These are phyloP conservation scores for Blastobotrys parvus DNA, from an alignment of 805 yeast species.

Conservation along the genomic window DNA sequence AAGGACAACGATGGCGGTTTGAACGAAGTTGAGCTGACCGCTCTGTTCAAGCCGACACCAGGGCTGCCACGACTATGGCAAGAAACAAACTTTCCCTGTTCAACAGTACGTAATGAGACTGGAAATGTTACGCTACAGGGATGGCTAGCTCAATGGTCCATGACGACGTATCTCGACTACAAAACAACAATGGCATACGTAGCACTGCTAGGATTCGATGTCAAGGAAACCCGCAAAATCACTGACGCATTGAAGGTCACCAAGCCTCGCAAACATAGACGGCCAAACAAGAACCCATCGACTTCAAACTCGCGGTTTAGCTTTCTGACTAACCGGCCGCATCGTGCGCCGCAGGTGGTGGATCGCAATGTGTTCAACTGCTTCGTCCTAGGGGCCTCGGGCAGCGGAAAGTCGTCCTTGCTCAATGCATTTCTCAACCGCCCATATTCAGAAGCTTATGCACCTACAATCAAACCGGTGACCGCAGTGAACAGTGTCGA, in stretches of 20 bases:
- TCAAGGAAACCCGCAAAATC: conserved; percentile 24
- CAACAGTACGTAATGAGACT: conserved; percentile 83
- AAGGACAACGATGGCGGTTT: conserved; percentile 96
- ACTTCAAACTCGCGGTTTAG: background rate
- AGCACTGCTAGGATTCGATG: conserved; percentile 82
- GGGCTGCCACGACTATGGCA: conserved; percentile 87
- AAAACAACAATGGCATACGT: conserved; percentile 78
- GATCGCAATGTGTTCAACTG: conserved; percentile 93
- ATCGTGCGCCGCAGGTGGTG: conserved; percentile 18
- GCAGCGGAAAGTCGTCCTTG: conserved; percentile 80
- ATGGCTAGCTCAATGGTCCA: conserved; percentile 98
- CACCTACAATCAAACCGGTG: conserved; percentile 75
- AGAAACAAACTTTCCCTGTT: conserved; percentile 73
- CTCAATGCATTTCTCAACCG: conserved; percentile 76
- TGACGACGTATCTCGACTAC: conserved; percentile 84
- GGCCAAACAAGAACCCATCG: conserved; percentile 16
- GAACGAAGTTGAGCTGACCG: conserved; percentile 58
- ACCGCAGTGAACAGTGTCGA: conserved; percentile 90
- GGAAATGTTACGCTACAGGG: conserved; percentile 93
- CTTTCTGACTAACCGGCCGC: background rate
- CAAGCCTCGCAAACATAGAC: conserved; percentile 64
- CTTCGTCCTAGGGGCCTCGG: conserved; percentile 74
- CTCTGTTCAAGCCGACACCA: conserved; percentile 81
- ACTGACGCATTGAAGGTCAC: conserved; percentile 65
- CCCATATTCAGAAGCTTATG: conserved; percentile 56